Conservation (phyloP, 352 stramenopile genomes). For the Chrysophaeum taylorii region DNA sequence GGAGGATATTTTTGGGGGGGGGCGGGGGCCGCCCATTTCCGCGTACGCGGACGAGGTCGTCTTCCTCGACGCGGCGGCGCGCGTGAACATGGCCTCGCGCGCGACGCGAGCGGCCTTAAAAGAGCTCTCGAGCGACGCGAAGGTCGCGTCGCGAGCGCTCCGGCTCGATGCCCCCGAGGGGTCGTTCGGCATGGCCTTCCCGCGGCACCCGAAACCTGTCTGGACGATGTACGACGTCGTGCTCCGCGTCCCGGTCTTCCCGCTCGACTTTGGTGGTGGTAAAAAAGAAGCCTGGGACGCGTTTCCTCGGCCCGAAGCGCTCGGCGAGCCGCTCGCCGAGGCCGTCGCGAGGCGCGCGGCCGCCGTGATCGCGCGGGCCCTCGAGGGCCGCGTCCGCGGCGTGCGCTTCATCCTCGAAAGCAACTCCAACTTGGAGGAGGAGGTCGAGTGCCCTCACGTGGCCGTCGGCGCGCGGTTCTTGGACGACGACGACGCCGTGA, state of each 20-base stretch:
- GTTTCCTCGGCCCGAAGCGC: not conserved
- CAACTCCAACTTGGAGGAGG: too few species aligned
- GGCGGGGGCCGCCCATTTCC: too few species aligned
- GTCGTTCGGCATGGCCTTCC: not conserved
- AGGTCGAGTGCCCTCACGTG: not conserved
- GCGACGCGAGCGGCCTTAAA: not conserved
- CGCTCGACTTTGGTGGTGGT: not conserved
- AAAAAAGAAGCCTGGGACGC: not conserved
- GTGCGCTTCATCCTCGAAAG: too few species aligned
- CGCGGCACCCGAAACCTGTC: too few species aligned
- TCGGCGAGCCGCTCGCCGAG: not conserved
- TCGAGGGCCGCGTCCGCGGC: not conserved
- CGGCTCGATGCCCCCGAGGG: not conserved
- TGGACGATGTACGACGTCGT: not conserved
- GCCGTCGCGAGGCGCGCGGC: not conserved
- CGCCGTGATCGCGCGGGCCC: not conserved
- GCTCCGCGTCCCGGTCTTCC: not conserved
- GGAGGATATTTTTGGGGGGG: too few species aligned
- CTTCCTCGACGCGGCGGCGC: not conserved
- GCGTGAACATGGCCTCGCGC: not conserved
- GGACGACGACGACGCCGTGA: not conserved
- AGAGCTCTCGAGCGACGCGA: not conserved
- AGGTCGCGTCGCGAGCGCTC: not conserved
- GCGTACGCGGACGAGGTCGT: not conserved
- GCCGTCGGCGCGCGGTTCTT: not conserved